Evolutionary conservation across 2,329 filamentous ascomycete species (phyloP), one percentile per base, ranked within the genome.

Genomic region (Botrytis paeoniae): DNA sequence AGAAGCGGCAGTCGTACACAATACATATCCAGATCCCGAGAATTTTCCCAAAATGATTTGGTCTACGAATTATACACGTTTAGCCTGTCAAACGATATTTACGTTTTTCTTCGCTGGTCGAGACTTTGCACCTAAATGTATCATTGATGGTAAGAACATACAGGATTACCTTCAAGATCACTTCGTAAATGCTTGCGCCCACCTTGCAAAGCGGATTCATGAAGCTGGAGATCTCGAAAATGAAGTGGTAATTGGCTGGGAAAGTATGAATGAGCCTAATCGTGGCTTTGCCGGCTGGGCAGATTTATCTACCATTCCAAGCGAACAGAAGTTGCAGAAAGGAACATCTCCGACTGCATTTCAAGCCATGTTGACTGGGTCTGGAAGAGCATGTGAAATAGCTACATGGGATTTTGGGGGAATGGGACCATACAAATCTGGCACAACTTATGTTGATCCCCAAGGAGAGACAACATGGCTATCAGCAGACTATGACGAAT

Each of bases 1-100:
- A 22, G 92, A 98, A 82, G 95, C 95, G 6, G 94, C 96, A 54
- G 88, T 98, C 74, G 95, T 99, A 10, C 96, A 99, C 70, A 99
- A 98, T 80, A 97, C 93, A 2, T 98, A 93, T 80, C 90, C 93
- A 16, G 88, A 97, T 32, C 94, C 95, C 14, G 91, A 91, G 39
- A 87, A 91, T 1, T 99, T 95, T 77, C 96, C 96, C 37, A 98
- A 98, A 84, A 99, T 99, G 97, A 95, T 98, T 73, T 99, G 96
- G 96, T 94, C 95, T 25, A 98, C 97, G 69, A 99, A 99, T 81
- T 99, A 99, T 82, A 92, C 90, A 75, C 89, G 96, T 37, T 86
- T 98, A 68, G 95, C 92, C 4, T 93, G 92, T 68, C 93, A 95
- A 77, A 95, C 94, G 63, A 94, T 98, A 77, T 98, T 98, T 81